Percentiles rank a stretch among this genome's conserved stretches.
These are phyloP conservation scores for Podaxis sp. DNA, from an alignment of 768 basidiomycete species.

Conservation along the genomic window DNA sequence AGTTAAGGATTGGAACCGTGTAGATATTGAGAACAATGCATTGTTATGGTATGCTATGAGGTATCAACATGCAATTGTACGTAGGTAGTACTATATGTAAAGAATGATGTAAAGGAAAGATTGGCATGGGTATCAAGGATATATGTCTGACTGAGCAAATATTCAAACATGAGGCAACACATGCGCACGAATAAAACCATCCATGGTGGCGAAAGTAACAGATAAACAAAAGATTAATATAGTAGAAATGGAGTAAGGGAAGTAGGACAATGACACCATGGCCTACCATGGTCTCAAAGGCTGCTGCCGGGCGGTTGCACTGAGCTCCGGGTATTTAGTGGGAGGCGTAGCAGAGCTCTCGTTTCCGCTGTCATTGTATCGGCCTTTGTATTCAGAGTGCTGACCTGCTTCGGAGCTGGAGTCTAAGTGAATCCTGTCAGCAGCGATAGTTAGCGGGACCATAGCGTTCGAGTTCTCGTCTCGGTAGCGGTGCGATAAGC, in stretches of 20 bases:
- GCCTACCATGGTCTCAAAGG: slow-evolving; percentile 11
- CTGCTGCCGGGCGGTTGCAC: background rate
- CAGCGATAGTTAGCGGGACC: slow-evolving; percentile 11
- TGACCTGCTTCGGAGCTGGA: slow-evolving; percentile 1
- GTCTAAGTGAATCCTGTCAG: slow-evolving; percentile 11
- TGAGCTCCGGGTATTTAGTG: slow-evolving; percentile 1
- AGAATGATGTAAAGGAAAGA: background rate
- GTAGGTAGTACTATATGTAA: background rate
- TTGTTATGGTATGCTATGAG: slow-evolving; percentile 10
- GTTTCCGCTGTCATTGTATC: slow-evolving; percentile 3
- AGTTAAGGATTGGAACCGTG: background rate
- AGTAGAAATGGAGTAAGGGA: background rate
- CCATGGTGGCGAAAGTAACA: background rate
- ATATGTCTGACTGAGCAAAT: slow-evolving; percentile 8
- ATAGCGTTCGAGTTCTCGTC: slow-evolving; percentile 6
- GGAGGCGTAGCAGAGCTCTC: slow-evolving; percentile 1
- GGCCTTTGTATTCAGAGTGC: background rate
- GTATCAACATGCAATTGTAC: slow-evolving; percentile 14
- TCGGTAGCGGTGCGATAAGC: slow-evolving; percentile 4
- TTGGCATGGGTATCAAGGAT: slow-evolving; percentile 11
- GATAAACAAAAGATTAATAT: background rate
- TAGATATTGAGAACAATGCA: background rate
- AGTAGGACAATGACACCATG: too few relatives aligned
- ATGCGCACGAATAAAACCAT: background rate
- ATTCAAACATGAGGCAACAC: background rate